Percentiles rank a stretch among this genome's conserved stretches.
phyloP scores from a whole-genome alignment of 2,329 filamentous ascomycete species.

The Colletotrichum orchidophilum region DNA sequence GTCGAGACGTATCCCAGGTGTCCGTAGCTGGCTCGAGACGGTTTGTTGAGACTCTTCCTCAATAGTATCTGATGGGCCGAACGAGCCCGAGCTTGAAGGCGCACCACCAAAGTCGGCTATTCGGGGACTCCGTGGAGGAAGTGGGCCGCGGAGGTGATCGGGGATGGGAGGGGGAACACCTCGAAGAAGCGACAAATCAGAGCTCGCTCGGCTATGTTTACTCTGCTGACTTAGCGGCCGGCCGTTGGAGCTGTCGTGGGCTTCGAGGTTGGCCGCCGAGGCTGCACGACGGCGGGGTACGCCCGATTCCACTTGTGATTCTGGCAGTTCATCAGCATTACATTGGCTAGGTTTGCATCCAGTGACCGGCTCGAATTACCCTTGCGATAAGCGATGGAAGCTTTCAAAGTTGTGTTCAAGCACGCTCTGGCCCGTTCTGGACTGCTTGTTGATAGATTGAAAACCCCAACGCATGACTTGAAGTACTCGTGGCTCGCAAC shows the following conservation, averaged over 20 bases:
- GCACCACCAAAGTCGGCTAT: slow-evolving; percentile 52
- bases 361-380: slow-evolving; percentile 61
- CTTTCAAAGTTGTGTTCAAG: slow-evolving; percentile 78
- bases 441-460: slow-evolving; percentile 76
- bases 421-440: slow-evolving; percentile 80
- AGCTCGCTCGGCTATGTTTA: slow-evolving; percentile 76
- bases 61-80: slow-evolving; percentile 49
- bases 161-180: slow-evolving; percentile 60
- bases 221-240: slow-evolving; percentile 68
- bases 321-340: slow-evolving; percentile 27
- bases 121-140: slow-evolving; percentile 49
- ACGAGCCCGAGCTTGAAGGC: slow-evolving; percentile 41
- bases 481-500: slow-evolving; percentile 71
- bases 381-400: slow-evolving; percentile 72
- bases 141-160: slow-evolving; percentile 46
- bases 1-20: slow-evolving; percentile 63
- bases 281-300: slow-evolving; percentile 64
- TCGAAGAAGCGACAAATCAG: slow-evolving; percentile 71
- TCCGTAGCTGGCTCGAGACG: slow-evolving; percentile 59
- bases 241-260: slow-evolving; percentile 58
- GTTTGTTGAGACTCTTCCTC: slow-evolving; percentile 49
- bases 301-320: slow-evolving; percentile 47
- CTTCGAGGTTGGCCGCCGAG: slow-evolving; percentile 70
- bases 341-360: slow-evolving; percentile 14
- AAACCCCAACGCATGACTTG: slow-evolving; percentile 75